Evolutionary conservation across 108 stramenopile species (phyloP), one percentile per base, ranked within the genome.

Genomic region (Skeletonema grethae): DNA sequence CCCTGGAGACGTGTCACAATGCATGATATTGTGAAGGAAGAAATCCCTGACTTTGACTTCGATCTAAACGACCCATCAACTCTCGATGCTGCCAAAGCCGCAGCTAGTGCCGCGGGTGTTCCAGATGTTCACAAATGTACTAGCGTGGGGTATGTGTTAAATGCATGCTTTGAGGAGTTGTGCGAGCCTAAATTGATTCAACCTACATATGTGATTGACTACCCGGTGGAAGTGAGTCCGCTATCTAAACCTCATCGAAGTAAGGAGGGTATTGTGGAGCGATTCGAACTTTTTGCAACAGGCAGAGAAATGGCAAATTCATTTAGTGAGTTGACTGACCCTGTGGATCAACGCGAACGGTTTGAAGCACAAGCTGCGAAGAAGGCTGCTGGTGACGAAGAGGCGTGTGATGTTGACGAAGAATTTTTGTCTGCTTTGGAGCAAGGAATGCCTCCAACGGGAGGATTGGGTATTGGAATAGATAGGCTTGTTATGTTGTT

Each of bases 371-470:
- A 99, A 80, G 95, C 93, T 11, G 92, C 80, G 45, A 97, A 92
- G 77, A 95, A 96, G 70, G 96, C 88, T 7, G 91, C 93, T 8
- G 97, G 97, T 16, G 97, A 98, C 68, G 98, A 97, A 63, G 99
- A 99, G 73, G 98, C 98, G 9, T 97, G 97, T 67, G 97, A 86
- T 64, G 97, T 99, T 0, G 99, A 99, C 69, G 98, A 98, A 85
- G 97, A 97, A 36, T 99, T 99, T 80, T 63, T 98, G 59, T 61
- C 76, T 34, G 99, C 99, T 1, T 82, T 99, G 63, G 98, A 98
- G 76, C 93, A 94, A 48, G 99, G 99, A 34, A 94, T 99, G 96
- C 99, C 99, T 8, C 99, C 99, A 24, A 98, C 99, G 0, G 99
- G 94, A 30, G 99, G 99, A 43, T 80, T 97, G 38, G 99, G 99